These are phyloP conservation scores for Aspergillus jensenii DNA, from an alignment of 2,329 filamentous ascomycete species.

Conservation along the genomic window DNA sequence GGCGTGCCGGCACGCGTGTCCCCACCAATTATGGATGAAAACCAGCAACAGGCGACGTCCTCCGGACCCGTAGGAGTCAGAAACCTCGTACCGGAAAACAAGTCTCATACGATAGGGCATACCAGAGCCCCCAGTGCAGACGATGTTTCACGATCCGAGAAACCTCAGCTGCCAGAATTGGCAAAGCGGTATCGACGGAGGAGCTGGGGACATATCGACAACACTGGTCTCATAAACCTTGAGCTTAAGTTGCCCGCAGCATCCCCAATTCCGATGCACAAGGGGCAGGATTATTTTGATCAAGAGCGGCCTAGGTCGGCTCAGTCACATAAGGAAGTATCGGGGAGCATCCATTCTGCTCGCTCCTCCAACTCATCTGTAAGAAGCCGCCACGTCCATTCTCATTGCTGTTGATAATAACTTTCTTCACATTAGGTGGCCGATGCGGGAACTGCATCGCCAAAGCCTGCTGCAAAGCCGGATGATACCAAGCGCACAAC, in stretches of 20 bases:
- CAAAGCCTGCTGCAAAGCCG: slow-evolving; percentile 51
- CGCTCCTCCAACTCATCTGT: slow-evolving; percentile 64
- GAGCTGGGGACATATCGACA: slow-evolving; percentile 71
- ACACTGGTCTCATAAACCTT: slow-evolving; percentile 37
- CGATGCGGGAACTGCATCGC: slow-evolving; percentile 22
- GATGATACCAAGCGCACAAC: slow-evolving; percentile 65
- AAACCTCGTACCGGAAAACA: slow-evolving; percentile 30
- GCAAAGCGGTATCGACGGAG: slow-evolving; percentile 76
- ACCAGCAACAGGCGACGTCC: slow-evolving; percentile 22
- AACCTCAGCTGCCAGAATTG: slow-evolving; percentile 59
- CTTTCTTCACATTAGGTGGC: slow-evolving; percentile 16
- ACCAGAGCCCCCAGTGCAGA: slow-evolving; percentile 64
- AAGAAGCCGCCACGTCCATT: slow-evolving; percentile 38
- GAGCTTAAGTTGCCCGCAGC: slow-evolving; percentile 35
- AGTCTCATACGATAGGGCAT: slow-evolving; percentile 47
- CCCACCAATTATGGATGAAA: slow-evolving; percentile 39
- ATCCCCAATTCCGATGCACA: slow-evolving; percentile 29
- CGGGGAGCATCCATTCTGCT: slow-evolving; percentile 59
- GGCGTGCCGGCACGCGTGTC: slow-evolving; percentile 6
- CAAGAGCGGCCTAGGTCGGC: slow-evolving; percentile 34
- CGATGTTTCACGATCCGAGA: slow-evolving; percentile 61
- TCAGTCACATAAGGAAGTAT: slow-evolving; percentile 56
- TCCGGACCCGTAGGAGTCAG: slow-evolving; percentile 29
- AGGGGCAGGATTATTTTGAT: slow-evolving; percentile 37
- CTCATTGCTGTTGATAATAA: slow-evolving; percentile 1